These are phyloP conservation scores for Orobanche coerulescens DNA, from an alignment of 257 asterid species.

Conservation along the genomic window DNA sequence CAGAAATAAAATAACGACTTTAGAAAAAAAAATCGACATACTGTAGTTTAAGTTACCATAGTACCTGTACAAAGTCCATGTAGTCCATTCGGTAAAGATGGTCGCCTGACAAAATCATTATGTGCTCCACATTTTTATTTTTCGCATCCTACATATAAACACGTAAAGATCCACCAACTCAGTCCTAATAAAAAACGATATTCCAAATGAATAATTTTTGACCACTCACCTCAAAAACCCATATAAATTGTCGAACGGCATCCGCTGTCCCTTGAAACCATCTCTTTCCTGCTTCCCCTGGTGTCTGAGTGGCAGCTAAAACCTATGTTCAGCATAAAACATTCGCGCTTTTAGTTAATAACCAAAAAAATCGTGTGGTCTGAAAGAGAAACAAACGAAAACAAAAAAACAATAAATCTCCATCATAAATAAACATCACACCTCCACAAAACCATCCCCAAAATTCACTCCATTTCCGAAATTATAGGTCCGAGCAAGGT, in stretches of 20 bases:
- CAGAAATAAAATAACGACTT: background rate
- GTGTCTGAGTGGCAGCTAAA: constrained; percentile 95
- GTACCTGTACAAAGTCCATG: constrained; percentile 95
- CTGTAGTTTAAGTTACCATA: background rate
- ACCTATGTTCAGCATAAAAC: constrained; percentile 39
- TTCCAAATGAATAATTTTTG: background rate
- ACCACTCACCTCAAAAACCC: constrained; percentile 85
- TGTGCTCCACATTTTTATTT: constrained; percentile 63
- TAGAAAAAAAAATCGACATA: background rate
- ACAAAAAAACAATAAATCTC: background rate
- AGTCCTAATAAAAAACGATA: background rate
- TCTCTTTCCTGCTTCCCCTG: constrained; percentile 82
- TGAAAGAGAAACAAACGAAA: background rate
- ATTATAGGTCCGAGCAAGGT: constrained; percentile 72
- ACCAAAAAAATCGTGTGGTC: background rate
- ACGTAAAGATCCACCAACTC: constrained; percentile 7
- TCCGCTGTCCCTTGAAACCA: constrained; percentile 99
- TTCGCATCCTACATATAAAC: constrained; percentile 58
- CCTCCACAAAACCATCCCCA: constrained; percentile 99
- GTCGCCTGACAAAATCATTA: constrained; percentile 84
- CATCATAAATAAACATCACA: constrained; percentile 19
- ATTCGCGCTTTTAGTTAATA: background rate
- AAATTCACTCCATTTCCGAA: constrained; percentile 73
- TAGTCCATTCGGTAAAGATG: constrained; percentile 97
- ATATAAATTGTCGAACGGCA: constrained; percentile 87